Evolutionary conservation across 768 basidiomycete species (phyloP).

Genomic region (Panus rudis): DNA sequence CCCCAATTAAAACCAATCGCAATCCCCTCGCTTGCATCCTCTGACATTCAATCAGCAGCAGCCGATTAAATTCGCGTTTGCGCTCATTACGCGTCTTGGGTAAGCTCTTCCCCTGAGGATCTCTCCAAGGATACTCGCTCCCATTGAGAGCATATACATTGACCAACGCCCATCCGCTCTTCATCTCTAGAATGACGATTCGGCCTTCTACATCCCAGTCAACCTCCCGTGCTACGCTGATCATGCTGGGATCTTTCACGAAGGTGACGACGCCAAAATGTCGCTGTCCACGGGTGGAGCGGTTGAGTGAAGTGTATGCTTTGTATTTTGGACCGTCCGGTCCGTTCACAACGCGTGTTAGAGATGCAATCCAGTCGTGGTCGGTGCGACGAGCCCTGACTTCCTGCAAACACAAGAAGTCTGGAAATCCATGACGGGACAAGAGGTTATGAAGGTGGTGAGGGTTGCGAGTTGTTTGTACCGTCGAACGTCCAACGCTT

Average conservation of each 20-base stretch:
- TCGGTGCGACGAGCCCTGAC: slow-evolving; percentile 17
- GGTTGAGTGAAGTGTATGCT: slow-evolving; percentile 15
- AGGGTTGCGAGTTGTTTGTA: slow-evolving; percentile 2
- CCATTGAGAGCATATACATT: slow-evolving; percentile 23
- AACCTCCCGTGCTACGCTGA: slow-evolving; percentile 16
- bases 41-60: slow-evolving; percentile 16
- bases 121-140: slow-evolving; percentile 21
- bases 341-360: slow-evolving; percentile 13
- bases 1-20: slow-evolving; percentile 17
- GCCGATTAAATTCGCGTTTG: slow-evolving; percentile 20
- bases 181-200: slow-evolving; percentile 19
- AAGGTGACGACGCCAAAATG: slow-evolving; percentile 20
- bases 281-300: slow-evolving; percentile 14
- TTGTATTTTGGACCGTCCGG: slow-evolving; percentile 12
- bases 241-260: slow-evolving; percentile 8
- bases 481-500: slow-evolving; percentile 9
- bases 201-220: slow-evolving; percentile 21
- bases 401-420: slow-evolving; percentile 20
- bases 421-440: slow-evolving; percentile 13
- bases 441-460: slow-evolving; percentile 15
- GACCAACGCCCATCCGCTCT: slow-evolving; percentile 19
- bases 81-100: slow-evolving; percentile 21
- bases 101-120: slow-evolving; percentile 9
- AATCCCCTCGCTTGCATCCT: slow-evolving; percentile 17
- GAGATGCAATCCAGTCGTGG: slow-evolving; percentile 16